Conservation (phyloP, 1,139 yeast species). For the Yamadazyma dushanensis region DNA sequence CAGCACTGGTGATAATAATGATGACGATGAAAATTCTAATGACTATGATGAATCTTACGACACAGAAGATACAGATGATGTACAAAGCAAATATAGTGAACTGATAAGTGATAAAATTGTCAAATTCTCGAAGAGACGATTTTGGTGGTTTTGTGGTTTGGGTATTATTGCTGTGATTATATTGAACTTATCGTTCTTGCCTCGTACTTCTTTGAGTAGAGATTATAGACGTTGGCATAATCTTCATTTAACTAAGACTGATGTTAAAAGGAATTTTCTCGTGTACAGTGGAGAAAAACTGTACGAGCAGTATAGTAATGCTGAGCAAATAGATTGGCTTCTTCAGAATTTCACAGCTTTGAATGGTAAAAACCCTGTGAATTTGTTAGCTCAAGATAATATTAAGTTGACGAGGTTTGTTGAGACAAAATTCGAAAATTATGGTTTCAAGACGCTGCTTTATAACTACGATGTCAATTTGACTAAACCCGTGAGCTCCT, state of each 20-base stretch:
- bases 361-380: conserved; percentile 19
- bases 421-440: conserved; percentile 24
- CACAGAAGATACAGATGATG: neutral
- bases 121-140: conserved; percentile 34
- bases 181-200: conserved; percentile 73
- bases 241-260: conserved; percentile 60
- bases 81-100: conserved; percentile 8
- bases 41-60: neutral
- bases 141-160: conserved; percentile 53
- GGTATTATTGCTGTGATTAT: conserved; percentile 55
- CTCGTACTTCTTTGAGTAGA: conserved; percentile 81
- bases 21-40: neutral
- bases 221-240: conserved; percentile 80
- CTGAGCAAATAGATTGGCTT: conserved; percentile 29
- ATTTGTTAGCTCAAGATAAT: conserved; percentile 30
- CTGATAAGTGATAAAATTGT: conserved; percentile 18
- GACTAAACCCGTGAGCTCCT: conserved; percentile 24
- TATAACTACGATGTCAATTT: conserved; percentile 21
- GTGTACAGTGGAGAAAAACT: conserved; percentile 25
- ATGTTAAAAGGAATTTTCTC: conserved; percentile 50
- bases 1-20: conserved; percentile 2
- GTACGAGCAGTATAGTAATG: conserved; percentile 26
- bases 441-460: conserved; percentile 27
- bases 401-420: conserved; percentile 27
- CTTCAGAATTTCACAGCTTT: conserved; percentile 24